Percentiles rank a stretch among this genome's conserved stretches.
Evolutionary conservation across 208 protist species (phyloP).

Genomic region (Trypanosoma boissoni): DNA sequence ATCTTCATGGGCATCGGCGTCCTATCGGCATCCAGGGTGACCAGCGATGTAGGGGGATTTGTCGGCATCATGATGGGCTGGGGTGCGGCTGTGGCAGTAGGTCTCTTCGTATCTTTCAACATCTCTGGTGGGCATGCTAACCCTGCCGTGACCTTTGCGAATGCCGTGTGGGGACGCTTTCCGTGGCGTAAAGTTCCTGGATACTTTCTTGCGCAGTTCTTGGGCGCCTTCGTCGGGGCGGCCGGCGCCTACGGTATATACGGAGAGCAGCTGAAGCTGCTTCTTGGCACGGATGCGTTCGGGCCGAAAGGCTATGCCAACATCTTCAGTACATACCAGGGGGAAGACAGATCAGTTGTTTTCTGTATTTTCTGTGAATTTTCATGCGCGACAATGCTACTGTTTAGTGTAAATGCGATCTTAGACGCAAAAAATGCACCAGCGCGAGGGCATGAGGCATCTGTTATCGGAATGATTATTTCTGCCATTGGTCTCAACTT

Average conservation of each 20-base stretch:
- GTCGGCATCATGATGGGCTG: conserved; percentile 42
- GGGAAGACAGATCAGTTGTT: conserved; percentile 15
- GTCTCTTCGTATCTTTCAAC: conserved; percentile 38
- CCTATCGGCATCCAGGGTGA: conserved; percentile 25
- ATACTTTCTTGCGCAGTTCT: conserved; percentile 37
- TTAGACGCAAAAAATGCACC: conserved; percentile 37
- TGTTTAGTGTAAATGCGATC: conserved; percentile 49
- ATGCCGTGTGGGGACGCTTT: conserved; percentile 34
- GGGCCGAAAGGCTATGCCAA: conserved; percentile 24
- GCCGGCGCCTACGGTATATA: conserved; percentile 42
- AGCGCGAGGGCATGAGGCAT: conserved; percentile 34
- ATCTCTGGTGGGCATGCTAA: conserved; percentile 57
- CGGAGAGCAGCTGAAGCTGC: conserved; percentile 28
- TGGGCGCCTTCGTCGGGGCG: conserved; percentile 35
- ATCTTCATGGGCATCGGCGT: conserved; percentile 45
- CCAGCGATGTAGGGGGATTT: conserved; percentile 12
- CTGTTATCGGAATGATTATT: conserved; percentile 37
- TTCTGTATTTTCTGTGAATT: conserved; percentile 38
- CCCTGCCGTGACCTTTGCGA: conserved; percentile 44
- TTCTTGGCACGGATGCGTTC: not conserved
- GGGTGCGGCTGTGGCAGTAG: conserved; percentile 38
- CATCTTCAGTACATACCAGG: conserved; percentile 51
- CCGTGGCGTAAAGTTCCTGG: conserved; percentile 49
- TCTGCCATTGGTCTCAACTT: conserved; percentile 39
- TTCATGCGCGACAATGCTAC: conserved; percentile 37